A percentile compares a stretch with the other conserved stretches of the same genome.
Conservation (phyloP, 768 basidiomycete species). For the Lyophyllum atratum region DNA sequence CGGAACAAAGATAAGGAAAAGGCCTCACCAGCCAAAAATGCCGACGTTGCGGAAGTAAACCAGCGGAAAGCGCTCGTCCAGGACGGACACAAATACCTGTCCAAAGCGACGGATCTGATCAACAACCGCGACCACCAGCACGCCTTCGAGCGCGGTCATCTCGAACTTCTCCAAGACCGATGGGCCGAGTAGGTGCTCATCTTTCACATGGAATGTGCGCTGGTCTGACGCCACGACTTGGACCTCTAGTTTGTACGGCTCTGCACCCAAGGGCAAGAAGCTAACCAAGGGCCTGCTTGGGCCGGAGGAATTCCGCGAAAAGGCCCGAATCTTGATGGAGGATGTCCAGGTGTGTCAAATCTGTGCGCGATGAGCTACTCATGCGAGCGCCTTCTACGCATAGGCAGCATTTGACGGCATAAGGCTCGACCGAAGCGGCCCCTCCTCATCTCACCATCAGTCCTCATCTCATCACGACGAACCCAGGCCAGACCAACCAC, state of each 20-base stretch:
- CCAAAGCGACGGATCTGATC: slow-evolving; percentile 21
- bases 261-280: slow-evolving; percentile 24
- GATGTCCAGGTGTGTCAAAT: slow-evolving; percentile 19
- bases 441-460: slow-evolving; percentile 9
- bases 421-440: slow-evolving; percentile 9
- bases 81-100: slow-evolving; percentile 22
- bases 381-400: neutral
- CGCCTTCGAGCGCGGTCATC: slow-evolving; percentile 17
- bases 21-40: neutral
- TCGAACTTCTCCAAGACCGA: slow-evolving; percentile 20
- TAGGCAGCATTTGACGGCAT: slow-evolving; percentile 14
- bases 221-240: neutral
- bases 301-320: slow-evolving; percentile 24
- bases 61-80: slow-evolving; percentile 19
- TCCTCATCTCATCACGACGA: neutral
- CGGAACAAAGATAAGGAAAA: slow-evolving; percentile 14
- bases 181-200: slow-evolving; percentile 23
- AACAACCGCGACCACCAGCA: slow-evolving; percentile 21
- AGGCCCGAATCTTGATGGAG: slow-evolving; percentile 14
- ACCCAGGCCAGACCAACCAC: neutral
- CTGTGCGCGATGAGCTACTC: neutral
- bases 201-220: neutral
- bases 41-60: slow-evolving; percentile 16
- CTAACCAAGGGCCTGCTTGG: slow-evolving; percentile 19
- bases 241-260: slow-evolving; percentile 19